phyloP scores from a whole-genome alignment of 352 stramenopile species.

The Elongisporangium prolatum region DNA sequence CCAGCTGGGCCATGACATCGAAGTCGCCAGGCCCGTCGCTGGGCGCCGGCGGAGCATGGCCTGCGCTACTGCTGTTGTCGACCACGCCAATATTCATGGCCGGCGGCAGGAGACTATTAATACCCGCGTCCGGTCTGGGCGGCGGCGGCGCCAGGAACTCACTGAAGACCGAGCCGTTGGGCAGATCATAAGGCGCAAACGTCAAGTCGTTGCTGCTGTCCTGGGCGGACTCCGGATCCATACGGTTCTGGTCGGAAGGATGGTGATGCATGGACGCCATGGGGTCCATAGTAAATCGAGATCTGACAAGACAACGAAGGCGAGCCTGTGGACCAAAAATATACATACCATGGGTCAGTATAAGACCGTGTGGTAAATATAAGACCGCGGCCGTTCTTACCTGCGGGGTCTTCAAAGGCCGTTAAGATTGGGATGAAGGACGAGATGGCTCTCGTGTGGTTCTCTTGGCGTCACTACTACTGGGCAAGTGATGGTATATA shows the following conservation, averaged over 20 bases:
- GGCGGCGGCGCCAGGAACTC: slow-evolving; percentile 8
- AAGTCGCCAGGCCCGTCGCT: slow-evolving; percentile 30
- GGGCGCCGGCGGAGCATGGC: slow-evolving; percentile 4
- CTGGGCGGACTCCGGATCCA: not conserved
- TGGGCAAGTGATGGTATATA: not conserved
- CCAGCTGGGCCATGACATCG: slow-evolving; percentile 80
- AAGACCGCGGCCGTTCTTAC: not conserved
- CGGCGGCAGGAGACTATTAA: slow-evolving; percentile 21
- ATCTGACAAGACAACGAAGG: not conserved
- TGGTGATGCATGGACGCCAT: not conserved
- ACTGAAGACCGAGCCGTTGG: not conserved
- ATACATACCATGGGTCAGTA: not conserved
- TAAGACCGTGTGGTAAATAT: not conserved
- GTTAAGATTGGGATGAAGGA: not conserved
- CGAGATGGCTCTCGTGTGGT: not conserved
- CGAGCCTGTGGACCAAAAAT: not conserved
- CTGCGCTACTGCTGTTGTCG: slow-evolving; percentile 2
- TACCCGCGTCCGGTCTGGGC: slow-evolving; percentile 22
- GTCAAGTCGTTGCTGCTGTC: not conserved
- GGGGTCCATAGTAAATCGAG: not conserved
- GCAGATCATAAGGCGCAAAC: not conserved
- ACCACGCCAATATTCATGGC: slow-evolving; percentile 14
- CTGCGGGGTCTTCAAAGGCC: not conserved
- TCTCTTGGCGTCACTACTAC: not conserved
- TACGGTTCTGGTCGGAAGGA: not conserved